Evolutionary conservation across 2,329 filamentous ascomycete genomes (phyloP).

Genomic region (Trichophyton schoenleinii): DNA sequence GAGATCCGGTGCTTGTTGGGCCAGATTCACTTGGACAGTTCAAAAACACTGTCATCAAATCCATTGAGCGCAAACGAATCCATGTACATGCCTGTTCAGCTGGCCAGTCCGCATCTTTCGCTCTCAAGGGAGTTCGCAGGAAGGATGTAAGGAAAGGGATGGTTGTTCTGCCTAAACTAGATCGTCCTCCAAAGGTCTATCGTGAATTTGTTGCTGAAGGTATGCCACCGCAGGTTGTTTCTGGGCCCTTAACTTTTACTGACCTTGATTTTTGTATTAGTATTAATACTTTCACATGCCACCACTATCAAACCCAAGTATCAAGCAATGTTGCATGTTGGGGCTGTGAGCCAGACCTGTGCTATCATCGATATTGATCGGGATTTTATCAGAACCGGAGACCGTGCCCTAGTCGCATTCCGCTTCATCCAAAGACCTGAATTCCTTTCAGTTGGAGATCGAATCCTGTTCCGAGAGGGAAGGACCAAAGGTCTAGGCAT

Average conservation of each 20-base stretch:
- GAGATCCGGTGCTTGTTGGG: slow-evolving; percentile 79
- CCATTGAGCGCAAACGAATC: slow-evolving; percentile 90
- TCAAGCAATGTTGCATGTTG: slow-evolving; percentile 96
- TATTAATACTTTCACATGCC: slow-evolving; percentile 86
- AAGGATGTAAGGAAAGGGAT: slow-evolving; percentile 96
- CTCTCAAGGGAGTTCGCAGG: slow-evolving; percentile 70
- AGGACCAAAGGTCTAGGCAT: slow-evolving; percentile 92
- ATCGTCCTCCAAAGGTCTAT: slow-evolving; percentile 61
- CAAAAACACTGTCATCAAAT: slow-evolving; percentile 70
- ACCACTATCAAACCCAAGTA: slow-evolving; percentile 96
- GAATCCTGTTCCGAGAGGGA: slow-evolving; percentile 85
- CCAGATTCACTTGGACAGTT: slow-evolving; percentile 88
- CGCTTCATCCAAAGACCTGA: slow-evolving; percentile 89
- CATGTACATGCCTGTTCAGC: slow-evolving; percentile 76
- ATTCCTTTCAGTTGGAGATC: slow-evolving; percentile 76
- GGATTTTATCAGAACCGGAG: slow-evolving; percentile 87
- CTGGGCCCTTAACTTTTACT: background rate
- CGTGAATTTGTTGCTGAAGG: slow-evolving; percentile 68
- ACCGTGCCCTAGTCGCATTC: slow-evolving; percentile 88
- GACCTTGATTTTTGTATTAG: slow-evolving; percentile 30
- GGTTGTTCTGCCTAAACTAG: slow-evolving; percentile 80
- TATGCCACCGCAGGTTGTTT: slow-evolving; percentile 23
- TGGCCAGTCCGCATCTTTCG: slow-evolving; percentile 86
- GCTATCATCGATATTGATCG: slow-evolving; percentile 95
- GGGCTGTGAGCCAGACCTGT: slow-evolving; percentile 88